Conservation (phyloP, 2,329 filamentous ascomycete genomes). For the Byssochlamys sp. region DNA sequence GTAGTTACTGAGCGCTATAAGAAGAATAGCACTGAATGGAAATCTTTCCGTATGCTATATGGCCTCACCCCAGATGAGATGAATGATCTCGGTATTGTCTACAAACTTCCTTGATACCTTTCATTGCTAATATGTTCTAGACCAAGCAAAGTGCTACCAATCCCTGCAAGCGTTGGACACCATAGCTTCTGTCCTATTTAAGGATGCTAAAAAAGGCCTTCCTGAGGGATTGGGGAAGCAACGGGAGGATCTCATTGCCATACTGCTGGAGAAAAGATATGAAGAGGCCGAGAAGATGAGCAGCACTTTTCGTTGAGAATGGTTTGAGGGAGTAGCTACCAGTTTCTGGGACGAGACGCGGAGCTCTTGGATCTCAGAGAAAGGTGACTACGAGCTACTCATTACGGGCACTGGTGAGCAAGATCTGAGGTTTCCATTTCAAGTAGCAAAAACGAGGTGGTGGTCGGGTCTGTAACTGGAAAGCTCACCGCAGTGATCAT, state of each 20-base stretch:
- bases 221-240: constrained; percentile 1
- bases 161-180: constrained; percentile 3
- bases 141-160: background rate
- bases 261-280: constrained; percentile 3
- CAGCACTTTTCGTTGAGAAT: background rate
- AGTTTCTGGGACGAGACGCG: constrained; percentile 63
- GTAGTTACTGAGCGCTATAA: constrained; percentile 4
- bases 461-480: constrained; percentile 52
- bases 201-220: constrained; percentile 1
- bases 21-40: constrained; percentile 3
- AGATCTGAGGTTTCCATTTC: constrained; percentile 45
- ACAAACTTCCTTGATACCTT: background rate
- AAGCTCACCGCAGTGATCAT: background rate
- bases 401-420: constrained; percentile 49
- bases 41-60: constrained; percentile 3
- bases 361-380: constrained; percentile 56
- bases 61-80: constrained; percentile 4
- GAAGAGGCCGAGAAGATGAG: constrained; percentile 5
- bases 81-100: constrained; percentile 4
- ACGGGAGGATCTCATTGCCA: constrained; percentile 4
- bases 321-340: constrained; percentile 48
- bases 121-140: constrained; percentile 3
- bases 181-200: background rate
- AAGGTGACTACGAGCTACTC: constrained; percentile 55
- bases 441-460: constrained; percentile 53